Base-by-base conservation (phyloP, 371 early-diverging fungal genomes). In the Chytridium lagenaria region DNA sequence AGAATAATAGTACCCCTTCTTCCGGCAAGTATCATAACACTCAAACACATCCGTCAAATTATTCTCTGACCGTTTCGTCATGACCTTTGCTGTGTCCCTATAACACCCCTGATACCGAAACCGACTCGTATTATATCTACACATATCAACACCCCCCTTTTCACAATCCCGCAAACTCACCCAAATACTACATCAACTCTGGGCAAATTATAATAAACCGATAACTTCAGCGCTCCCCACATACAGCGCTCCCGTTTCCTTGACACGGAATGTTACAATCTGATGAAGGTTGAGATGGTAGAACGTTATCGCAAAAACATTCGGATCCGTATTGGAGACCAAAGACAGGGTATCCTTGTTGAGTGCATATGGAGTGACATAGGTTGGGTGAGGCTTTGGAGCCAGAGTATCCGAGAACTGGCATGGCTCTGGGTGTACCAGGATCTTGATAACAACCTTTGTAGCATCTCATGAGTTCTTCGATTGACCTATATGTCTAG, bases 181-280 rank as follows among this genome's bases (percentile, higher is more conserved):
- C 57, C 57, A 23, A 57, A 57, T 5, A 7, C 10, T 7, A 30
- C 57, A 10, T 57, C 26, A 57, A 26, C 10, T 30, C 57, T 57
- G 7, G 57, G n/a, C 7, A 10, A 57, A 57, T 12, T 10, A 57
- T 5, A 57, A 26, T 30, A 57, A 57, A 57, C 57, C 57, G 26
- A 57, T 57, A 30, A 30, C 57, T 26, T 30, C 15, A 26, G 26
- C 26, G 31, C 5, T 23, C 57, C 31, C 57, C 57, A 57, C 57
- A 30, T 23, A 57, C 10, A 5, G n/a, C 57, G 10, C 26, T 30
- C n/a, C 15, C 7, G 5, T 30, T 10, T 57, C 31, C 57, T 57
- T 57, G 5, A 23, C 57, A 57, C 7, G 57, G 57, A 10, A n/a
- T 57, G 57, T 57, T 57, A 23, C 57, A 57, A 5, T 57, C 57